Base-by-base conservation (phyloP, 306 rosid genomes). In the Calophaca sinica region DNA sequence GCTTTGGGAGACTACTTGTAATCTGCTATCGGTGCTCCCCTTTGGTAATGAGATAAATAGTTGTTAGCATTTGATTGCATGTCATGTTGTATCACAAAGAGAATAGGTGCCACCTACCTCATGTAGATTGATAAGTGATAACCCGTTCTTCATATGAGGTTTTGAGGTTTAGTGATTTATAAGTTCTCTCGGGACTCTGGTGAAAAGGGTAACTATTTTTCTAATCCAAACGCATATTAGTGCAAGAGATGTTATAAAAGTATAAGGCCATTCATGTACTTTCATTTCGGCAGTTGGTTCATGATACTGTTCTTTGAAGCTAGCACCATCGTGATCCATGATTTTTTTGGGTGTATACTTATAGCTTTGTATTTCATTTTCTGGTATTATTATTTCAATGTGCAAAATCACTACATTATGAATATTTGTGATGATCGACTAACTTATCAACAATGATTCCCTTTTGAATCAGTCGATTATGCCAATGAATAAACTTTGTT, bases 1-100 rank as follows among this genome's bases (percentile, higher is more conserved):
- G 76, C 98, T 90, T 70, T 94, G 98, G 98, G 85, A 74, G 51
- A 84, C 87, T 10, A 87, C 99, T 0, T 39, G 59, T 53, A 81
- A 87, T 77, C 80, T 94, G 69, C 64, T 88, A 73, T 78, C 58
- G 11, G 78, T 63, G 70, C 90, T 92, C 7, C 86, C 88, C 52
- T 80, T 87, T 70, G 85, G 78, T 72, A 69, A 53, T 29, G 75
- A 80, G 83, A 58, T 14, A 61, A 76, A 68, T 42, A 48, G 65
- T 38, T 53, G 33, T 54, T 71, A 59, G 78, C 61, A 66, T 29
- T 75, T 63, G 75, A 72, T 73, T 59, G 9, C 14, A 41, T 39
- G 59, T 57, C 68, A 35, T 20, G 32, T n/a, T 20, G 10, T 12
- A 70, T 58, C 38, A 41, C 65, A 6, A 55, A 72, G 63, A 61